Evolutionary conservation across 305 asterid genomes (phyloP), one percentile per base, ranked within the genome.

Genomic region (Fraxinus angustifolia): DNA sequence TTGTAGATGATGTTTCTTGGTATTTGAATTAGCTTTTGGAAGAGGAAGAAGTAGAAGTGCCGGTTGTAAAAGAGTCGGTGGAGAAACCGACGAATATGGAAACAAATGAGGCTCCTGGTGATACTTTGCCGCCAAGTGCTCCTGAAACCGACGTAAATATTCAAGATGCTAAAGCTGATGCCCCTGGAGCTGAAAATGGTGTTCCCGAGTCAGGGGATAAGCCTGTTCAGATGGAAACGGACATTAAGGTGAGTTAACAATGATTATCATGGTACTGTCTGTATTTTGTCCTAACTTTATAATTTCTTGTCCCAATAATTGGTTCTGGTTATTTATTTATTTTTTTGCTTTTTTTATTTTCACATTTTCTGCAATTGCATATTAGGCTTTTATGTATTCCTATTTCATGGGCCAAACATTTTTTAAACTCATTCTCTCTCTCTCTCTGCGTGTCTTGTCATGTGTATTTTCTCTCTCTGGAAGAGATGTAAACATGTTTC

Each of bases 21-120:
- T 35, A 33, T 65, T n/a, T 48, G 45, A 38, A 70, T 1, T 88
- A 96, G 98, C 98, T 94, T 60, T 77, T 94, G 82, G 99, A 96
- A 84, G 99, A 92, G 88, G 99, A 93, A 17, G 98, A 92, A 53
- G 83, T 82, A 19, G 96, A 92, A 76, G 90, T 92, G 68, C 92
- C 96, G 42, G 93, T 91, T 40, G 84, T 79, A 0, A 88, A 88
- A 79, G 99, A 90, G 78, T 34, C 91, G 0, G 77, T 73, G 0
- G 89, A 90, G 70, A 92, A 89, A 68, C 58, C 90, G 5, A 77
- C 90, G 79, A 91, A 92, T 88, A 93, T 96, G 98, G 99, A 94
- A 60, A 90, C 94, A 0, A 95, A 94, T 70, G 94, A 92, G 10
- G 75, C 77, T 84, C 86, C 90, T 78, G 80, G 78, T 78, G 87